These are phyloP conservation scores for Ogataea ramenticola DNA, from an alignment of 805 yeast genomes.

Conservation along the genomic window DNA sequence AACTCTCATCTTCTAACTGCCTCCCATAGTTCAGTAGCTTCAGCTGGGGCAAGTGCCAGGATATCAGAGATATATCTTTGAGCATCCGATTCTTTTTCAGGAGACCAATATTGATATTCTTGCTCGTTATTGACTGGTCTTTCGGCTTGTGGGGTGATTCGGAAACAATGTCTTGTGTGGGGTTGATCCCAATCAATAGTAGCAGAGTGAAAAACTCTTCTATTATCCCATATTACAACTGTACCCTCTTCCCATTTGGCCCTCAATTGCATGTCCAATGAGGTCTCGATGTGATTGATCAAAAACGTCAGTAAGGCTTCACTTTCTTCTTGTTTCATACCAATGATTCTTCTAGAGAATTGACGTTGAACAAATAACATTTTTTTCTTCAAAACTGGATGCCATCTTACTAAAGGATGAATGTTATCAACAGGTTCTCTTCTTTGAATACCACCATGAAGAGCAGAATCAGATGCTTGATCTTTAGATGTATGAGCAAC, in stretches of 20 bases:
- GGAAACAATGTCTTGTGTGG: slow-evolving; percentile 63
- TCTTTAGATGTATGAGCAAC: slow-evolving; percentile 66
- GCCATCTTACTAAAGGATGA: slow-evolving; percentile 67
- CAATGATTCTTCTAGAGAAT: slow-evolving; percentile 61
- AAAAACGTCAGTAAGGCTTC: slow-evolving; percentile 52
- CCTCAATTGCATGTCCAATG: slow-evolving; percentile 58
- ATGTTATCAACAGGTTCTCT: slow-evolving; percentile 54
- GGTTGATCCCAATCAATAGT: slow-evolving; percentile 66
- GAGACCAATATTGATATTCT: slow-evolving; percentile 25
- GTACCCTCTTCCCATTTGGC: slow-evolving; percentile 66
- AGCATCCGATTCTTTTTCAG: slow-evolving; percentile 17
- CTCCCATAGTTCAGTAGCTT: not conserved
- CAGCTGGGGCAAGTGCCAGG: slow-evolving; percentile 9
- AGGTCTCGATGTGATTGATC: slow-evolving; percentile 41
- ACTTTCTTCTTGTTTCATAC: slow-evolving; percentile 67
- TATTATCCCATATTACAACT: slow-evolving; percentile 75
- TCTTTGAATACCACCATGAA: slow-evolving; percentile 57
- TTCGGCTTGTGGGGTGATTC: slow-evolving; percentile 70
- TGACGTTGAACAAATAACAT: slow-evolving; percentile 48
- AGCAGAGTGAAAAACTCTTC: slow-evolving; percentile 66
- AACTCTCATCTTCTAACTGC: not conserved
- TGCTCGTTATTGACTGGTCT: slow-evolving; percentile 39
- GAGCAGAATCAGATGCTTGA: slow-evolving; percentile 54
- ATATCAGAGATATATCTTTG: slow-evolving; percentile 10
- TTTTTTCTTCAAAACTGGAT: slow-evolving; percentile 65